phyloP scores from a whole-genome alignment of 176 grass and related monocot species.

The Aegilops tauschii region DNA sequence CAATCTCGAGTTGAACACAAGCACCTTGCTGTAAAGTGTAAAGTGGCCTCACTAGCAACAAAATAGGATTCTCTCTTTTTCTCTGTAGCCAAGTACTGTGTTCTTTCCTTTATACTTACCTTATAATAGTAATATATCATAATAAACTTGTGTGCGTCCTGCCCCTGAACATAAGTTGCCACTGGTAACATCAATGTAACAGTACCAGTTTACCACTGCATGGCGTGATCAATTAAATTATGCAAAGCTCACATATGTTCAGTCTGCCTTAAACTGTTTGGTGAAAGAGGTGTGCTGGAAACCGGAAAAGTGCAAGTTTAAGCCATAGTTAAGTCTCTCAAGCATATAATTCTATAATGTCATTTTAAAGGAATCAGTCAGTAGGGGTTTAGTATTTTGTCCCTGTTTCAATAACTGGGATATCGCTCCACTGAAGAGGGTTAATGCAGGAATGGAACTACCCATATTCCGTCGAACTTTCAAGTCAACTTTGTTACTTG shows the following conservation, averaged over 20 bases:
- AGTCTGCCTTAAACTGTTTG: too few relatives aligned
- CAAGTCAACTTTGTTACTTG: not conserved
- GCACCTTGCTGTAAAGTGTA: not conserved
- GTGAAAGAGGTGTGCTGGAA: too few relatives aligned
- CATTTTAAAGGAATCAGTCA: not conserved
- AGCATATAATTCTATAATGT: not conserved
- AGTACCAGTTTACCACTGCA: not conserved
- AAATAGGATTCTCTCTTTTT: not conserved
- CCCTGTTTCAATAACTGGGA: too few relatives aligned
- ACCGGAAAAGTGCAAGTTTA: too few relatives aligned
- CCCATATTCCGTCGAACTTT: not conserved
- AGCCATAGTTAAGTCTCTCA: too few relatives aligned
- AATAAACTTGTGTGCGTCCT: not conserved
- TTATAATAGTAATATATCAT: too few relatives aligned
- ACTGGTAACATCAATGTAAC: not conserved
- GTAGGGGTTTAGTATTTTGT: not conserved
- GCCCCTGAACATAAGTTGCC: not conserved
- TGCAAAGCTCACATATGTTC: not conserved
- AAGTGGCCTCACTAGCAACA: not conserved
- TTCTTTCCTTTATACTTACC: not conserved
- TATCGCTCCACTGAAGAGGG: not conserved
- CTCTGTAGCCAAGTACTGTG: not conserved
- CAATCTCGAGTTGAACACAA: not conserved
- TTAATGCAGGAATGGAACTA: not conserved
- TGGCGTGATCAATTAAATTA: not conserved